phyloP scores from a whole-genome alignment of 2,329 filamentous ascomycete species.

The Diaporthe sp. region DNA sequence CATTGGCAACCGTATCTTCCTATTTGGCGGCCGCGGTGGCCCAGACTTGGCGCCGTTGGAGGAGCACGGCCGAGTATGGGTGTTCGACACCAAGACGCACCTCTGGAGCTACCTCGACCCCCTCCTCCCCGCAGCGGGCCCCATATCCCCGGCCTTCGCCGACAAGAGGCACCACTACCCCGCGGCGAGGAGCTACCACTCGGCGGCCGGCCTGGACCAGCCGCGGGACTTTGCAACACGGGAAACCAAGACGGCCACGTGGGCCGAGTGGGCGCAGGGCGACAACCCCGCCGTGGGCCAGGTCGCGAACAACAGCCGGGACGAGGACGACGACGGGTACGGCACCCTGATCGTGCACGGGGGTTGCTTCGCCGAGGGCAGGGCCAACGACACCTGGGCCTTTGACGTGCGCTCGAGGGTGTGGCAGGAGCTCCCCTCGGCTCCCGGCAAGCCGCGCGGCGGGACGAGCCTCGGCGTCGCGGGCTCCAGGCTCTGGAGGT shows the following conservation, averaged over 20 bases:
- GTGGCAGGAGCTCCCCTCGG: conserved; percentile 78
- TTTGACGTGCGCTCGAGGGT: conserved; percentile 75
- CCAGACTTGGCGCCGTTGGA: conserved; percentile 78
- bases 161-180: conserved; percentile 61
- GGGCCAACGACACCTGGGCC: conserved; percentile 80
- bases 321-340: conserved; percentile 73
- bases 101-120: conserved; percentile 78
- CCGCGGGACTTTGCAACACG: conserved; percentile 62
- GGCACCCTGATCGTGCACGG: conserved; percentile 83
- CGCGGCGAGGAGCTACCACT: conserved; percentile 79
- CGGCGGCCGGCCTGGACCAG: conserved; percentile 69
- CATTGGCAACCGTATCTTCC: conserved; percentile 79
- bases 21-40: conserved; percentile 85
- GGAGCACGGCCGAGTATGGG: conserved; percentile 82
- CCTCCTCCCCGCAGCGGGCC: conserved; percentile 57
- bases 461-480: conserved; percentile 77
- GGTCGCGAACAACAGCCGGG: conserved; percentile 70
- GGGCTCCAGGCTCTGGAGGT: conserved; percentile 78
- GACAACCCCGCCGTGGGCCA: conserved; percentile 68
- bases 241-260: conserved; percentile 47
- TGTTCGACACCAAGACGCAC: conserved; percentile 75
- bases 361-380: conserved; percentile 72
- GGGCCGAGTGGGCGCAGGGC: conserved; percentile 70
- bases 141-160: conserved; percentile 39
- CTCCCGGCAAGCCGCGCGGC: conserved; percentile 76